Percentiles rank a stretch among this genome's conserved stretches.
These are phyloP conservation scores for Sphaerulina musiva DNA, from an alignment of 2,329 filamentous ascomycete genomes.

Conservation along the genomic window DNA sequence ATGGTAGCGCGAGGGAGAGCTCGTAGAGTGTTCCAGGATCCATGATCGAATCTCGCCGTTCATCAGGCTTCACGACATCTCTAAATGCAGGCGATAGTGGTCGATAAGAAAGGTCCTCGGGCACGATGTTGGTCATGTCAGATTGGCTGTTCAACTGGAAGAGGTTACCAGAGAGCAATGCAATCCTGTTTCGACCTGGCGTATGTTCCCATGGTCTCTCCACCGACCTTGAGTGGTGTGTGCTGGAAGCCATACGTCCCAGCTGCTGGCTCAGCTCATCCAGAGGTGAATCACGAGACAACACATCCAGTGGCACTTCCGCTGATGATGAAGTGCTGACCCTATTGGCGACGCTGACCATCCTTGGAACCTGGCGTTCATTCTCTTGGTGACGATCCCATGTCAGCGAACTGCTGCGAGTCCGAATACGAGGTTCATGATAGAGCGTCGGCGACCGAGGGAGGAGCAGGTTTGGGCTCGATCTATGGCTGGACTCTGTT, in stretches of 20 bases:
- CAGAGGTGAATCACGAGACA: slow-evolving; percentile 28
- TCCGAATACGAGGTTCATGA: slow-evolving; percentile 8
- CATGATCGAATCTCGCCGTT: slow-evolving; percentile 4
- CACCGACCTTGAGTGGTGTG: slow-evolving; percentile 22
- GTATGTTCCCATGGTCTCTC: slow-evolving; percentile 22
- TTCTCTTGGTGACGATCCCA: slow-evolving; percentile 10
- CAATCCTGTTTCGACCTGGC: slow-evolving; percentile 12
- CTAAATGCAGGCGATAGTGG: background rate
- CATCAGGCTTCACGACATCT: background rate
- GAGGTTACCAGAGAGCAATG: slow-evolving; percentile 21
- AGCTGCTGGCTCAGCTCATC: slow-evolving; percentile 31
- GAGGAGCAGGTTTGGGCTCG: slow-evolving; percentile 23
- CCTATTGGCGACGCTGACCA: slow-evolving; percentile 19
- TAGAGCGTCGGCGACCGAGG: background rate
- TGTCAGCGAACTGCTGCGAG: slow-evolving; percentile 20
- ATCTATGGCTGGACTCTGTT: slow-evolving; percentile 7
- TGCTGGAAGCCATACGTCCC: slow-evolving; percentile 21
- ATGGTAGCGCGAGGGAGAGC: slow-evolving; percentile 20
- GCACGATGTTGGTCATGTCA: background rate
- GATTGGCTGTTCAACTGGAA: slow-evolving; percentile 9
- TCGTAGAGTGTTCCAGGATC: slow-evolving; percentile 4
- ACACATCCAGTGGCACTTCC: slow-evolving; percentile 16
- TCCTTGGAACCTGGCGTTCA: slow-evolving; percentile 5
- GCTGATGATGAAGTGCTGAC: slow-evolving; percentile 3
- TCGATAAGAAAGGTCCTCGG: background rate